These are phyloP conservation scores for Phytophthora gonapodyides DNA, from an alignment of 352 stramenopile genomes.

Conservation along the genomic window DNA sequence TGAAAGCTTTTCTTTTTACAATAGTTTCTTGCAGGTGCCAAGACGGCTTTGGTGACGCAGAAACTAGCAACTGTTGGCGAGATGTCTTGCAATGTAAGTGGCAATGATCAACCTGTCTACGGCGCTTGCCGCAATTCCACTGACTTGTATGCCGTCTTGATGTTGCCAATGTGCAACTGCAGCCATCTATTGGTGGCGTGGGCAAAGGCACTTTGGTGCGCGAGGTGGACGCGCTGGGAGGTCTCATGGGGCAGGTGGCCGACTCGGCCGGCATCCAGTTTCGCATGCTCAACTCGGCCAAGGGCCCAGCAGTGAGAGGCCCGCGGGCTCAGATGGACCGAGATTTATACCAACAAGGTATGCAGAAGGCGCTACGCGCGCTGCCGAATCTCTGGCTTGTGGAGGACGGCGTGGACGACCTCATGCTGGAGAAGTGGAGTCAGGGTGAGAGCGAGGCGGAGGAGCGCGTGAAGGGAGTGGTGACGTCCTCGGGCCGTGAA, in stretches of 20 bases:
- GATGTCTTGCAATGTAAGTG: conserved; percentile 96
- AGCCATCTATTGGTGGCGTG: conserved; percentile 97
- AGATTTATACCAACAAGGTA: conserved; percentile 96
- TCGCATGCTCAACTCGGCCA: conserved; percentile 96
- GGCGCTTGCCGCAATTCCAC: no score
- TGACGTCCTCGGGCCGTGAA: conserved; percentile 56
- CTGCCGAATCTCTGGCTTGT: conserved; percentile 92
- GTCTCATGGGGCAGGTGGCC: conserved; percentile 96
- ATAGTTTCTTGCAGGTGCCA: conserved; percentile 69
- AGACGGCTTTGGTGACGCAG: conserved; percentile 96
- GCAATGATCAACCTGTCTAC: neutral
- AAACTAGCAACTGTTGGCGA: conserved; percentile 96
- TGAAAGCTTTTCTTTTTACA: neutral
- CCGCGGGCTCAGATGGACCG: conserved; percentile 97
- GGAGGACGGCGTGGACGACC: conserved; percentile 95
- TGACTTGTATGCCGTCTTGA: no score
- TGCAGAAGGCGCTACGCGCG: conserved; percentile 87
- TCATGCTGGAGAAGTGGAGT: conserved; percentile 72
- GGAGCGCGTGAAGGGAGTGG: conserved; percentile 66
- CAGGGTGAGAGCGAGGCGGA: conserved; percentile 30
- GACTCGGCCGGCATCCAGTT: conserved; percentile 98
- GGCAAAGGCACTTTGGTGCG: conserved; percentile 98
- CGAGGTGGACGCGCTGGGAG: conserved; percentile 98
- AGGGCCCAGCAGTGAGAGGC: conserved; percentile 87
- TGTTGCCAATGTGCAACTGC: conserved; percentile 10